Base-by-base conservation (phyloP, 2,329 filamentous ascomycete genomes). In the Alternaria longipes region DNA sequence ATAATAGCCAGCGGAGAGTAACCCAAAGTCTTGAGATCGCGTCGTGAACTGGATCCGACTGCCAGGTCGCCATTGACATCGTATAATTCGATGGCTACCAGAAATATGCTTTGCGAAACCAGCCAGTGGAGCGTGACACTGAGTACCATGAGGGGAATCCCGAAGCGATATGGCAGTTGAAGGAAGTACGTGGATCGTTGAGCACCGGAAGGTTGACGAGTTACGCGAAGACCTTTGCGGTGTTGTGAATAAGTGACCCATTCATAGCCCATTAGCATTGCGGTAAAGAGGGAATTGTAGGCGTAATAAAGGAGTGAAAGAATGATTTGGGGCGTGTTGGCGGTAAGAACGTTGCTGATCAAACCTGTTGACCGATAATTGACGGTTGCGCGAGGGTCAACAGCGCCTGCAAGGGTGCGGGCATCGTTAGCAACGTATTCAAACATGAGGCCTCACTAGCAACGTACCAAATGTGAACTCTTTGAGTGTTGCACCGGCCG, bases 221-320 rank as follows among this genome's bases (percentile, higher is more conserved):
- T 1, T 64, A 62, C 7, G 28, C 45, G 3, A 77, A 80, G 2
- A 82, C 79, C 57, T 59, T 67, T 81, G 1, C 68, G 63, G 0
- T 65, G 14, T 0, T 60, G 34, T 4, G 78, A 75, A 70, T 81
- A 85, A 0, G 67, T 62, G 36, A 74, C 78, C 70, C 81, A 87
- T 71, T 87, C 86, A 8, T 75, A 69, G 1, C 79, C 81, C 0
- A 82, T 67, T 0, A 83, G 75, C 75, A 85, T 84, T 3, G 71
- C 76, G 0, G 82, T 87, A n/a, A 83, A 72, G 2, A 84, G 70
- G 2, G 73, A 73, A 61, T 84, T 85, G 71, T 80, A 82, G 1
- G 77, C 70, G 16, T 84, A 75, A 65, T 86, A 85, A 0, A 84
- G 38, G 12, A 83, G 66, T 0, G 81, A 83, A 1, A 84, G 60